Base-by-base conservation (phyloP, 495 filamentous ascomycete genomes). In the Penicillium ucsense region DNA sequence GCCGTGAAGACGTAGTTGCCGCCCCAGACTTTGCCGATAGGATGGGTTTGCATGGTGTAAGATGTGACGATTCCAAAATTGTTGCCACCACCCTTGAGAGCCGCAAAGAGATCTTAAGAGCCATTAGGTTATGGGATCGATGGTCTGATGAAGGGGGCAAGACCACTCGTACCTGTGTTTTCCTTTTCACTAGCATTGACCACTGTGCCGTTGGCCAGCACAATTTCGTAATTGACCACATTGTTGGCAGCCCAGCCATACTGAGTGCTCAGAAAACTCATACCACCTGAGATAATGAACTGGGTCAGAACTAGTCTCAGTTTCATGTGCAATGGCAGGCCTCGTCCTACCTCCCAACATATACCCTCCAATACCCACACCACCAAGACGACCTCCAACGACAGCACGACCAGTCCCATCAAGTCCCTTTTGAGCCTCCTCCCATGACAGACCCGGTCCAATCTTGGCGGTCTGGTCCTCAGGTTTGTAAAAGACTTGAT, bases 1-100 rank as follows among this genome's bases (percentile, higher is more conserved):
- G 67, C 49, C 1, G 64, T 61, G 63, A 73, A 79, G 43, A 72
- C 46, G 29, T 70, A 69, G 56, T 76, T 77, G 38, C 78, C 78
- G 41, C 78, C 77, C 71, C 74, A 79, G 47, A 70, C 63, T 51
- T 69, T 59, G 37, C 55, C 51, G 35, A 56, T 52, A 0, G 62
- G 62, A 41, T 77, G 73, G 0, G 78, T 76, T 36, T 68, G 49
- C 38, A 81, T 46, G 30, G 69, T 68, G 52, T 80, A 75, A 9
- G 66, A 55, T 4, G 80, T 81, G n/a, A 82, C 75, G 48, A 86
- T 70, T 8, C 79, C 80, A 45, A 83, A 78, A 61, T 82, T 84
- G 50, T 72, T 77, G 5, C 68, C 64, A 32, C 77, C 75, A 35
- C 79, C 81, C 44, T 79, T 78, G 4, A 84, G 60, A 3, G 75